These are phyloP conservation scores for Colletotrichum incanum DNA, from an alignment of 2,329 filamentous ascomycete species.

Conservation along the genomic window DNA sequence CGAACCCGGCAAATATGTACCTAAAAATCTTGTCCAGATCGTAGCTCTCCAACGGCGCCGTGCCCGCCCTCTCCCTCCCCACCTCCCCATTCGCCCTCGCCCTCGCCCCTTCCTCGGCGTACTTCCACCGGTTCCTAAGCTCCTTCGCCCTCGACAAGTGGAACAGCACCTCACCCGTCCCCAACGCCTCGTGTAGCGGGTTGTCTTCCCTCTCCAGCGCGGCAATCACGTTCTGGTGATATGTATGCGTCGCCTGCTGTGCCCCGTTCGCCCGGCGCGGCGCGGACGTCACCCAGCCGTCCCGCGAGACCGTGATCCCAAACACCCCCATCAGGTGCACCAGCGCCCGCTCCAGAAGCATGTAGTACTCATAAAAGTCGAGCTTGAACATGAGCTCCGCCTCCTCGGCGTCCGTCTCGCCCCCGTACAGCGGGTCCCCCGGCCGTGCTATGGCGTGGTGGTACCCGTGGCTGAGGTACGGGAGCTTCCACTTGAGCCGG, in stretches of 20 bases:
- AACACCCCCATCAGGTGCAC: conserved; percentile 78
- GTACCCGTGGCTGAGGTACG: conserved; percentile 72
- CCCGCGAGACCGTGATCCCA: conserved; percentile 66
- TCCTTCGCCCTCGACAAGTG: conserved; percentile 78
- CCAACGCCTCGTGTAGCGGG: conserved; percentile 71
- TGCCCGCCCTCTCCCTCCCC: conserved; percentile 47
- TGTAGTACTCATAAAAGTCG: conserved; percentile 85
- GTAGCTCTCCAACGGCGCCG: conserved; percentile 68
- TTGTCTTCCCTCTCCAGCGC: conserved; percentile 71
- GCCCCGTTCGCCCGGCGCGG: neutral
- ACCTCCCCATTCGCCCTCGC: conserved; percentile 44
- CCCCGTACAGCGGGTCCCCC: conserved; percentile 51
- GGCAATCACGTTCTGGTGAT: conserved; percentile 79
- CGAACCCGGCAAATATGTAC: conserved; percentile 71
- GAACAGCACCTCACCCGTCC: conserved; percentile 67
- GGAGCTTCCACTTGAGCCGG: conserved; percentile 75
- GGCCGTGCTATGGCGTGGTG: conserved; percentile 59
- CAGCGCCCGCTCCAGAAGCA: conserved; percentile 79
- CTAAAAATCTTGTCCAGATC: conserved; percentile 73
- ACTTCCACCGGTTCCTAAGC: conserved; percentile 81
- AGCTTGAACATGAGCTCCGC: conserved; percentile 82
- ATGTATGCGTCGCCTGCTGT: conserved; percentile 56
- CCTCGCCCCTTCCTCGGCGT: conserved; percentile 65
- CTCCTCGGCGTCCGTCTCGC: conserved; percentile 56
- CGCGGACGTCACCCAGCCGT: conserved; percentile 37